Conservation (phyloP, 1,139 yeast species). For the Debaryomyces nepalensis region DNA sequence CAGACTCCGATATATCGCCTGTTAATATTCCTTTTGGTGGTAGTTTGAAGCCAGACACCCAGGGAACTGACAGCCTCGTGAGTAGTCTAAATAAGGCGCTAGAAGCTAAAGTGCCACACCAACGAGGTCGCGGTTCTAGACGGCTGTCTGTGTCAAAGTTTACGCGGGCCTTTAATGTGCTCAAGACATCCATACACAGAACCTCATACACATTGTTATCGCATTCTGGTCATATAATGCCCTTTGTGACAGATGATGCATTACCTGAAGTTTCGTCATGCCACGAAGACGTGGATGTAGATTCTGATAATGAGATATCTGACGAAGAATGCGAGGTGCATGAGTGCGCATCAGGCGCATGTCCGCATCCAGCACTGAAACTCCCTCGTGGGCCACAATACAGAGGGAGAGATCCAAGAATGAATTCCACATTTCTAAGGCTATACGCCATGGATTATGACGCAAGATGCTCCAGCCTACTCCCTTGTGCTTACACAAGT, state of each 20-base stretch:
- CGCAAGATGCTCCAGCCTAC: conserved; percentile 34
- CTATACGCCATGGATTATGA: conserved; percentile 52
- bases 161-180: conserved; percentile 20
- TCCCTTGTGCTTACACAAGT: conserved; percentile 36
- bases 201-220: conserved; percentile 12
- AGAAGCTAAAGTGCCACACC: neutral
- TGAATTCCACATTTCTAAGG: conserved; percentile 49
- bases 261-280: conserved; percentile 13
- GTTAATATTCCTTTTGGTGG: conserved; percentile 4
- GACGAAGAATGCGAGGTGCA: conserved; percentile 4
- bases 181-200: conserved; percentile 15
- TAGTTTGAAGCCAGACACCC: conserved; percentile 7
- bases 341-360: neutral
- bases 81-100: conserved; percentile 1
- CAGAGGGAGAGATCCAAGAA: conserved; percentile 45
- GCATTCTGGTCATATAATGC: conserved; percentile 18
- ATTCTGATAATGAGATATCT: neutral
- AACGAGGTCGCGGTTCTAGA: neutral
- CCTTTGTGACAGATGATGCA: conserved; percentile 31
- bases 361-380: conserved; percentile 1
- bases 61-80: conserved; percentile 5
- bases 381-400: neutral
- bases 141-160: conserved; percentile 21
- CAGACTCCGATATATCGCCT: conserved; percentile 1
- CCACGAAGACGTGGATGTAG: neutral